phyloP scores from a whole-genome alignment of 2,329 filamentous ascomycete genomes.

The Sporothrix inflata region DNA sequence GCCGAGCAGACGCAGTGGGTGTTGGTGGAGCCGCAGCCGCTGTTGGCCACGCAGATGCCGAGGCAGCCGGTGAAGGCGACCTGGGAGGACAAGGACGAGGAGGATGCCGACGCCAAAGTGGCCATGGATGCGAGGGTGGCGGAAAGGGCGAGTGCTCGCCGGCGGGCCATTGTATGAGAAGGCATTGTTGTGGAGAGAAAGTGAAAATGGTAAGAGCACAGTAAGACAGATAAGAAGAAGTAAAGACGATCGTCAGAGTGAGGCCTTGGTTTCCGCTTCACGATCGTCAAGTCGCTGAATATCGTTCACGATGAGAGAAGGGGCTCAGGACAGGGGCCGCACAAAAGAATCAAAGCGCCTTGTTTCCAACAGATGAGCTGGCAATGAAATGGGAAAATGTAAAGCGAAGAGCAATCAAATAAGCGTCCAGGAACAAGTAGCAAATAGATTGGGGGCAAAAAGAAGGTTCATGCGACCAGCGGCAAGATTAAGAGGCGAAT shows the following conservation, averaged over 20 bases:
- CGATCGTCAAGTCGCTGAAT: neutral
- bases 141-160: neutral
- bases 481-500: neutral
- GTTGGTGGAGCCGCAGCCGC: constrained; percentile 30
- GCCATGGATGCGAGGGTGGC: neutral
- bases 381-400: neutral
- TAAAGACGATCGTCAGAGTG: neutral
- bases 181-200: neutral
- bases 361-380: constrained; percentile 3
- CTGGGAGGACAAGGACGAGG: neutral
- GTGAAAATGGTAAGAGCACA: neutral
- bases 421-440: neutral
- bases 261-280: neutral
- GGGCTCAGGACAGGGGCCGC: neutral
- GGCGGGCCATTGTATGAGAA: neutral
- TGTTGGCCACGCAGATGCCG: constrained; percentile 29
- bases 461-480: neutral
- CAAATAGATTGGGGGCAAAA: neutral
- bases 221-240: neutral
- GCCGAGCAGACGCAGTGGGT: constrained; percentile 32
- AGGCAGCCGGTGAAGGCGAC: constrained; percentile 32
- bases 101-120: neutral
- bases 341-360: neutral
- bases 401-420: neutral
- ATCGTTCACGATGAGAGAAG: neutral